A percentile compares a stretch with the other conserved stretches of the same genome.
These are phyloP conservation scores for Parastagonospora avenae DNA, from an alignment of 2,329 filamentous ascomycete species.

Conservation along the genomic window DNA sequence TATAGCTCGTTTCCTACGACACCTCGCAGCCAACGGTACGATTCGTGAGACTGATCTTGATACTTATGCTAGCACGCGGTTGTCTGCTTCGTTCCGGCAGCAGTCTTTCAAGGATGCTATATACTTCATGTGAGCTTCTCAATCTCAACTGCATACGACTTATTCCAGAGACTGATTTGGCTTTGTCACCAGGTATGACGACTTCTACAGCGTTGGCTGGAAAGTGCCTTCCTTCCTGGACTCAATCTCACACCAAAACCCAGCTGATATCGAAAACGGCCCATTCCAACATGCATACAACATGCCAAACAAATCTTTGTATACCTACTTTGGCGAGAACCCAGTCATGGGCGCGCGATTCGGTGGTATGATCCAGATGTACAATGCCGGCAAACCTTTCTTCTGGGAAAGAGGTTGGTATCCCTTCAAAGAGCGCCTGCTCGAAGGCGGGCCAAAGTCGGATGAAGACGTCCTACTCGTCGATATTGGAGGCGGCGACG, in stretches of 20 bases:
- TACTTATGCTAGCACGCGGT: conserved; percentile 11
- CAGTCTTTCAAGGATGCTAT: conserved; percentile 13
- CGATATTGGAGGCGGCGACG: conserved; percentile 8
- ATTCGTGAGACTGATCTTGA: conserved; percentile 7
- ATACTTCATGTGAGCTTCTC: conserved; percentile 3
- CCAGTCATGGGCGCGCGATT: conserved; percentile 9
- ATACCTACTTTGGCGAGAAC: conserved; percentile 10
- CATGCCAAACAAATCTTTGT: conserved; percentile 5
- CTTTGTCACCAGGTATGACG: conserved; percentile 6
- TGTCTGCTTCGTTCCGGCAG: conserved; percentile 10
- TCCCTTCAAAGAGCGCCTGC: conserved; percentile 7
- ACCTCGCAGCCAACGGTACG: conserved; percentile 12
- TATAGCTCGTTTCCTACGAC: conserved; percentile 8
- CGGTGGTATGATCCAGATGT: conserved; percentile 15
- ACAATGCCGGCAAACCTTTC: conserved; percentile 13
- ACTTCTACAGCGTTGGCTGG: conserved; percentile 16
- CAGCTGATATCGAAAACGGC: conserved; percentile 8
- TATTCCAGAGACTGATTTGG: background rate
- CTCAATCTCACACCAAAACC: conserved; percentile 9
- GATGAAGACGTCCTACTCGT: conserved; percentile 8
- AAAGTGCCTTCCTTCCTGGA: conserved; percentile 12
- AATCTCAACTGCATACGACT: background rate
- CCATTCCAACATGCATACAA: conserved; percentile 11
- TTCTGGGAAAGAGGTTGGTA: conserved; percentile 12
- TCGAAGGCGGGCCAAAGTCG: conserved; percentile 3